Percentiles rank a stretch among this genome's conserved stretches.
Conservation (phyloP, 2,329 filamentous ascomycete genomes). For the Pseudogymnoascus verrucosus region DNA sequence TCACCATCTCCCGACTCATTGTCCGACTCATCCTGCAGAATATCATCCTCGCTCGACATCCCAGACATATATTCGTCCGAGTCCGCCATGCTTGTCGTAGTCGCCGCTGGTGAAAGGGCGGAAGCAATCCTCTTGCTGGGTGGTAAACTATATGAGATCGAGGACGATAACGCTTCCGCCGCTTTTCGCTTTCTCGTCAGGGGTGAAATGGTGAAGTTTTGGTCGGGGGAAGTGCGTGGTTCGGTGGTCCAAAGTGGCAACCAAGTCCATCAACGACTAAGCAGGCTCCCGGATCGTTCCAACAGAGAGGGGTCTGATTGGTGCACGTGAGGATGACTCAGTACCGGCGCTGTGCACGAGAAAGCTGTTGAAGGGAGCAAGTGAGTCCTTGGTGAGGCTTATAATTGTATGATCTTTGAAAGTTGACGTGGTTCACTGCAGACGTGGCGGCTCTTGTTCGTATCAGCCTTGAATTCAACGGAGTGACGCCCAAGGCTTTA, state of each 20-base stretch:
- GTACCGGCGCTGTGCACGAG: neutral
- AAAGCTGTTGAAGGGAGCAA: neutral
- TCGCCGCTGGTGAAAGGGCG: conserved; percentile 43
- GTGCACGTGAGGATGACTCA: conserved; percentile 8
- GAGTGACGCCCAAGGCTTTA: conserved; percentile 7
- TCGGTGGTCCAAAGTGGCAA: neutral
- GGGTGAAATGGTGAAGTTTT: conserved; percentile 41
- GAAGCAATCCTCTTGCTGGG: conserved; percentile 29
- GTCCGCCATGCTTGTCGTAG: conserved; percentile 64
- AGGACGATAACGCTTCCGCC: conserved; percentile 34
- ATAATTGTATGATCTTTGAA: neutral
- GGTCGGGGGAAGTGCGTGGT: neutral
- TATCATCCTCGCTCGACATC: conserved; percentile 67
- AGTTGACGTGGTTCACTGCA: neutral
- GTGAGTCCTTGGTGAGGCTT: neutral
- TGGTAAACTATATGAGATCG: conserved; percentile 28
- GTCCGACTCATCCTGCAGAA: conserved; percentile 70
- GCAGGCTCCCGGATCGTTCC: neutral
- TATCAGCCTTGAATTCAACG: conserved; percentile 3
- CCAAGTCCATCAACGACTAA: conserved; percentile 3
- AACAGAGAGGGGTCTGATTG: conserved; percentile 1
- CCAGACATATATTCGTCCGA: conserved; percentile 90
- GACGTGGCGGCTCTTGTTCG: neutral
- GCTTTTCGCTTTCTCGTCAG: conserved; percentile 45
- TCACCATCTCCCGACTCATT: conserved; percentile 42